Evolutionary conservation across 2,329 filamentous ascomycete genomes (phyloP), one percentile per base, ranked within the genome.

Genomic region (Botryotinia globosa): DNA sequence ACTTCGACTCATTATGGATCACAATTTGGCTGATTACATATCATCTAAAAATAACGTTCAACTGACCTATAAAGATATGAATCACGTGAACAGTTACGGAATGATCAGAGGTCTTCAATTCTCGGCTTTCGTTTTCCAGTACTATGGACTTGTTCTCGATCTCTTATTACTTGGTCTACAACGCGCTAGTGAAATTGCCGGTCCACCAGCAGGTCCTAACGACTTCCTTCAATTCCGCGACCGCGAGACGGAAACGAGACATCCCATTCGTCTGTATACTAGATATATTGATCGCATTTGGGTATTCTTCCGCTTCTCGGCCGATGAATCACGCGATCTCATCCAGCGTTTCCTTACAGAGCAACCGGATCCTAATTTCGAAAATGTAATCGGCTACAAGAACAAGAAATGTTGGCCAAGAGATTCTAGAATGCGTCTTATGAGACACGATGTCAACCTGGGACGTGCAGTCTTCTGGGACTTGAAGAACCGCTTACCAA

Each of bases 341-440:
- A 99, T 99, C 73, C 96, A 99, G 82, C 92, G 96, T 16, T 99
- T 98, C 87, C 86, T 99, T 77, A 99, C 97, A 0, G 97, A 99
- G 81, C 95, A 99, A 80, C 96, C 96, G 0, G 97, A 99, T 82
- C 96, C 96, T 3, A 99, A 99, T 81, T 99, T 99, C 77, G 96
- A 99, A 81, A 99, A 99, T 76, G 96, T 99, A 59, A 98, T 99
- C 78, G 96, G 96, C 0, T 99, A 98, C 83, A 94, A 93, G 85
- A 99, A 97, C 84, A 99, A 99, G 86, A 99, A 98, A 82, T 99
- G 97, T 83, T 99, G 96, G 96, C 97, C 96, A 59, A 90, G 96
- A 78, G 96, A 99, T 81, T 98, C 94, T 37, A 90, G 96, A 68
- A 99, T 99, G 97, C 91, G 97, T 63, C 84, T 99, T 78, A 99